Percentiles rank a stretch among this genome's conserved stretches.
Conservation (phyloP, 805 yeast genomes). For the Starmerella floricola region DNA sequence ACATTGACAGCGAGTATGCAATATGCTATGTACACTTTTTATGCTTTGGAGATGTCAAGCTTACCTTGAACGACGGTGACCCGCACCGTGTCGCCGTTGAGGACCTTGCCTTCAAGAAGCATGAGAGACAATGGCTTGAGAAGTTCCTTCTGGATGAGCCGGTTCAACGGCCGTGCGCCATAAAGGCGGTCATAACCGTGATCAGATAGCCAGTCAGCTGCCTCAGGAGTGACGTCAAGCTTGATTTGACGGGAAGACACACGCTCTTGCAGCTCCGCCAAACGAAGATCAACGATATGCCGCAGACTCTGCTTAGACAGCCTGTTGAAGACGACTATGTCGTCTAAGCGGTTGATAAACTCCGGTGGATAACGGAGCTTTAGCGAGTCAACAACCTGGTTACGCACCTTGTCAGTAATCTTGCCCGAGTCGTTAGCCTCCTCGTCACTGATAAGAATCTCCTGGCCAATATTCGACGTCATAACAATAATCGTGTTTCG, state of each 20-base stretch:
- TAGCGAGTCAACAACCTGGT: conserved; percentile 54
- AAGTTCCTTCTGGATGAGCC: conserved; percentile 71
- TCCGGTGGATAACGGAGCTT: conserved; percentile 79
- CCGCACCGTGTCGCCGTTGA: conserved; percentile 42
- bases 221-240: conserved; percentile 44
- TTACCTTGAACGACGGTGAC: conserved; percentile 38
- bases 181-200: conserved; percentile 84
- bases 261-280: conserved; percentile 69
- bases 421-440: conserved; percentile 40
- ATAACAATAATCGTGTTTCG: conserved; percentile 87
- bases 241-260: conserved; percentile 64
- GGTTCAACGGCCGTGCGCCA: conserved; percentile 93
- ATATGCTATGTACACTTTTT: too few species aligned
- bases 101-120: conserved; percentile 68
- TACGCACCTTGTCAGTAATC: conserved; percentile 43
- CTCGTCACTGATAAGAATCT: conserved; percentile 55
- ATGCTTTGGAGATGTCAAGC: conserved; percentile 22
- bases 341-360: conserved; percentile 87
- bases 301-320: conserved; percentile 63
- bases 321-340: conserved; percentile 84
- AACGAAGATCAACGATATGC: conserved; percentile 73
- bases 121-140: conserved; percentile 78
- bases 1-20: too few species aligned
- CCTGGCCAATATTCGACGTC: conserved; percentile 97
- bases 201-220: conserved; percentile 66